Evolutionary conservation across 139 green algal species (phyloP).

Genomic region (Spirogloea muscicola): DNA sequence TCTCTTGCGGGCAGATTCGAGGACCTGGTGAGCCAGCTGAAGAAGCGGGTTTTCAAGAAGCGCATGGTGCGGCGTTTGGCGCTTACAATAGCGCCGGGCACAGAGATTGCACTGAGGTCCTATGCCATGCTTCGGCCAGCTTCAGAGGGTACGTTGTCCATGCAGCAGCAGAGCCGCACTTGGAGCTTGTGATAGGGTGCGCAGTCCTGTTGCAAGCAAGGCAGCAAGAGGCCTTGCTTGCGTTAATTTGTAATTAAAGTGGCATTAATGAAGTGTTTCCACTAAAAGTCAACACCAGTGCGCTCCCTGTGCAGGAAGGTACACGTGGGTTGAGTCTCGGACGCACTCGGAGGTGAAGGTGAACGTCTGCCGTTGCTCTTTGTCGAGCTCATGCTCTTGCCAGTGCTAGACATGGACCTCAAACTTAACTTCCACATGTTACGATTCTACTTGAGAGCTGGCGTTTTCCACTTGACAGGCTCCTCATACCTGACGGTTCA

Average conservation of each 20-base stretch:
- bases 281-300: conserved; percentile 8
- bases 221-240: too few species aligned
- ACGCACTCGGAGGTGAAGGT: not conserved
- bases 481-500: too few species aligned
- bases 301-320: not conserved
- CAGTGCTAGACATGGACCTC: too few species aligned
- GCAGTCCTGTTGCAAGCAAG: too few species aligned
- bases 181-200: not conserved
- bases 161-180: not conserved
- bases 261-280: too few species aligned
- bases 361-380: not conserved
- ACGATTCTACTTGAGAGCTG: too few species aligned
- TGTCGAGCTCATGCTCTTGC: too few species aligned
- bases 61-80: conserved; percentile 10
- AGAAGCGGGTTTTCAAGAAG: conserved; percentile 28
- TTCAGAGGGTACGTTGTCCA: not conserved
- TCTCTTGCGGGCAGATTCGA: not conserved
- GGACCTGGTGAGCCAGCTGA: conserved; percentile 17
- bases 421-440: too few species aligned
- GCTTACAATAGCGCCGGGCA: not conserved
- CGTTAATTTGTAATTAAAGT: too few species aligned
- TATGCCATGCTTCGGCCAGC: conserved; percentile 24
- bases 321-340: not conserved
- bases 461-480: too few species aligned
- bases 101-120: conserved; percentile 19